Percentiles rank a stretch among this genome's conserved stretches.
Evolutionary conservation across 768 basidiomycete genomes (phyloP).

Genomic region (Kwoniella mangroviensis): DNA sequence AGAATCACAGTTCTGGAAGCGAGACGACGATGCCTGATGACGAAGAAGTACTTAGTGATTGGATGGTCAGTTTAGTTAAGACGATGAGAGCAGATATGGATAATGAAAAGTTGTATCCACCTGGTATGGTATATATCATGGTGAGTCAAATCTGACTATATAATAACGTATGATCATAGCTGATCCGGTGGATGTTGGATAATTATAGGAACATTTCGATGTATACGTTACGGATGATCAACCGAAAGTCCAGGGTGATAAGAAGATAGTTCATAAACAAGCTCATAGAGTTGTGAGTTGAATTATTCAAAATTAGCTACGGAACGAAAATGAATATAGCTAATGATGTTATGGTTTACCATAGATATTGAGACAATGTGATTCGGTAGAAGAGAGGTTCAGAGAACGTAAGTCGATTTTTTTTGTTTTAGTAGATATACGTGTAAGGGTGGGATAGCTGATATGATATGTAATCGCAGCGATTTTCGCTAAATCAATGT

Average conservation of each 20-base stretch:
- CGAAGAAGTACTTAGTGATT: slow-evolving; percentile 51
- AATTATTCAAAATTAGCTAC: background rate
- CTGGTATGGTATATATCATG: slow-evolving; percentile 53
- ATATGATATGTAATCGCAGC: slow-evolving; percentile 28
- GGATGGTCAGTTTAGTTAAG: slow-evolving; percentile 56
- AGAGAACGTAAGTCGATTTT: slow-evolving; percentile 44
- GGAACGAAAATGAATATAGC: background rate
- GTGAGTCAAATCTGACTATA: slow-evolving; percentile 30
- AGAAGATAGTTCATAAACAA: slow-evolving; percentile 25
- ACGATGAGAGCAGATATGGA: slow-evolving; percentile 58
- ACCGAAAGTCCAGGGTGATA: background rate
- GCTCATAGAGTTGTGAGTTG: slow-evolving; percentile 37
- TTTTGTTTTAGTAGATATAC: background rate
- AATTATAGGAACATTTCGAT: slow-evolving; percentile 40
- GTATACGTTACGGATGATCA: slow-evolving; percentile 35
- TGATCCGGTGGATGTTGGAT: no score
- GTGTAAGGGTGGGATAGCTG: background rate
- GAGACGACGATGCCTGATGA: slow-evolving; percentile 17
- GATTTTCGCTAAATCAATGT: slow-evolving; percentile 50
- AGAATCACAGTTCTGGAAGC: no score
- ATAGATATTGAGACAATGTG: slow-evolving; percentile 41
- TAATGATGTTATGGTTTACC: background rate
- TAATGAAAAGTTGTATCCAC: slow-evolving; percentile 58
- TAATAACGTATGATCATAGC: no score
- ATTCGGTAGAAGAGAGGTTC: slow-evolving; percentile 48